A percentile compares a stretch with the other conserved stretches of the same genome.
Conservation (phyloP, 164 flowering plant genomes). For the Kalanchoe fedtschenkoi region DNA sequence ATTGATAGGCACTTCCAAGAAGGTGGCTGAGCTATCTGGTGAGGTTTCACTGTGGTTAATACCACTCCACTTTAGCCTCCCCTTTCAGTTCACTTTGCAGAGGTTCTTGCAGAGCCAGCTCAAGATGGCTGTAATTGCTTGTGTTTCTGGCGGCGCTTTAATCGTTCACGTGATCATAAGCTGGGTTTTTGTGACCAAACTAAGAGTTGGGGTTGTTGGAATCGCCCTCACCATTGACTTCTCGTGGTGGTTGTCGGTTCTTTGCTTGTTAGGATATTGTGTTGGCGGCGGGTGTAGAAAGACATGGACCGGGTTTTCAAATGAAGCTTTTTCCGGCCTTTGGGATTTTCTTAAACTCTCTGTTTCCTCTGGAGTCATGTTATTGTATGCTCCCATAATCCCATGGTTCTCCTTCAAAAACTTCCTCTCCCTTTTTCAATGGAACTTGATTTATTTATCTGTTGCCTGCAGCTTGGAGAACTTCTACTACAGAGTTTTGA, state of each 20-base stretch:
- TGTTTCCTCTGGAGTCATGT: constrained; percentile 41
- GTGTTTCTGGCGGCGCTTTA: constrained; percentile 21
- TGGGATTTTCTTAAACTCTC: constrained; percentile 42
- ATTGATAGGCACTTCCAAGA: constrained; percentile 25
- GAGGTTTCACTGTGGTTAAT: constrained; percentile 26
- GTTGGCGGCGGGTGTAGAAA: constrained; percentile 37
- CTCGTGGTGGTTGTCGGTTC: constrained; percentile 39
- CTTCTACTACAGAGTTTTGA: constrained; percentile 46
- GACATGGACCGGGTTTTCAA: constrained; percentile 46
- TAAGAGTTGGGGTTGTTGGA: constrained; percentile 33
- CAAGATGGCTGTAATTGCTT: constrained; percentile 30
- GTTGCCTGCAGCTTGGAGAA: constrained; percentile 50
- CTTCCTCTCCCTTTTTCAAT: neutral
- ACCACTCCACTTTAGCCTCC: constrained; percentile 42
- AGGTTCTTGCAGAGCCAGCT: constrained; percentile 51
- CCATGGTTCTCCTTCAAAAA: constrained; percentile 7
- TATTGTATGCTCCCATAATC: constrained; percentile 32
- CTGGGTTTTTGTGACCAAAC: constrained; percentile 26
- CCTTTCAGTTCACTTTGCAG: constrained; percentile 32
- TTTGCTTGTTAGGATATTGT: constrained; percentile 24
- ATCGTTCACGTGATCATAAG: constrained; percentile 26
- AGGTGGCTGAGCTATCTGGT: constrained; percentile 34
- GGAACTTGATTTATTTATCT: neutral
- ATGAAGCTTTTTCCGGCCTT: constrained; percentile 30
- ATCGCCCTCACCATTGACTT: constrained; percentile 25